Evolutionary conservation across 768 basidiomycete species (phyloP), one percentile per base, ranked within the genome.

Genomic region (Phylloporus sp.): DNA sequence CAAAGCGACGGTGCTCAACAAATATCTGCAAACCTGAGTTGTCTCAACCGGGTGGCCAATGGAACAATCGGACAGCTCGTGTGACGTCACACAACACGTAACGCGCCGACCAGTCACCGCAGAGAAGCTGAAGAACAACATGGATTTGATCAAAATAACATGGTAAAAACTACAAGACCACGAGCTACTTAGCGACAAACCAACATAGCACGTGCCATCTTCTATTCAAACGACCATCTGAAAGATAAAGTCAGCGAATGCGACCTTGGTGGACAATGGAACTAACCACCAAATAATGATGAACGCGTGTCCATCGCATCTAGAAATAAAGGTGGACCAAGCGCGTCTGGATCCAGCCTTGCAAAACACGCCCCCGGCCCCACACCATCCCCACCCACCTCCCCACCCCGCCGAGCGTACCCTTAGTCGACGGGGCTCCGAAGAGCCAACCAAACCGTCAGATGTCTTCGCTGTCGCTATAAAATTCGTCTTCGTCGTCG

Each of bases 401-500:
- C 56, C 52, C 76, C 74, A 54, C 84, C 80, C 79, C 83, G 67
- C 86, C 77, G 70, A 81, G 70, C 81, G 80, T 81, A 38, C 73
- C 79, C 74, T 76, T 57, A 61, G 62, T 72, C 67, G 76, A 71
- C 71, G 75, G 76, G 84, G 86, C 87, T 86, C 87, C 86, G 55
- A 66, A 71, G 87, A 90, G 88, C 88, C 86, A 61, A 75, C 86
- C 81, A 74, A 71, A 82, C 73, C 79, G 90, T 91, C 89, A 91
- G 73, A 91, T 78, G 57, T 74, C 84, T 49, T 84, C 85, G 55
- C 78, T 75, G 44, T 76, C 76, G 62, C 77, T 82, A 69, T 88
- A 91, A 72, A 90, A 88, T 69, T 92, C 89, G 60, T 90, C 89
- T 26, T 87, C 77, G 2, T 81, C 88, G 26, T 91, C 88, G 57